Evolutionary conservation across 2,329 filamentous ascomycete species (phyloP).

Genomic region (Zymoseptoria pseudotritici): DNA sequence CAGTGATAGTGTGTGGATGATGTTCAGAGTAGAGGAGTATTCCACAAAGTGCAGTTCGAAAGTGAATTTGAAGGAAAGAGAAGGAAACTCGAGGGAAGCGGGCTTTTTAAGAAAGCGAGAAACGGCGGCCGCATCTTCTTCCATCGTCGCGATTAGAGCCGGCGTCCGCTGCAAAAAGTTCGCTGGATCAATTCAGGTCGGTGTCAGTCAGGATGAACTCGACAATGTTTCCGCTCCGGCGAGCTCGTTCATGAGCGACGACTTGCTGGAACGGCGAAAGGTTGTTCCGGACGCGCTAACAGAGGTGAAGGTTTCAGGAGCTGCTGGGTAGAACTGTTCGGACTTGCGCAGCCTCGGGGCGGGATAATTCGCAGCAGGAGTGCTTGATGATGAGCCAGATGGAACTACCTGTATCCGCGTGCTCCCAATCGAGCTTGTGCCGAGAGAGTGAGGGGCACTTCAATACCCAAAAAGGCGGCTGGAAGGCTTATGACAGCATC

Average conservation of each 20-base stretch:
- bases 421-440: no score
- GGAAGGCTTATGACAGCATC: no score
- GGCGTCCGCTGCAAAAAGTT: conserved; percentile 15
- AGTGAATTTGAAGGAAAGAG: conserved; percentile 8
- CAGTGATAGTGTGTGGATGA: background rate
- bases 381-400: no score
- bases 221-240: conserved; percentile 1
- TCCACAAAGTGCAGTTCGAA: conserved; percentile 1
- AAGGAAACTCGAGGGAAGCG: conserved; percentile 9
- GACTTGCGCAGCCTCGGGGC: background rate
- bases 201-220: conserved; percentile 6
- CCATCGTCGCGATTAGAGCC: conserved; percentile 12
- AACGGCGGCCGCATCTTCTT: conserved; percentile 13
- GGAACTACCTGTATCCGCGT: no score
- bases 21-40: background rate
- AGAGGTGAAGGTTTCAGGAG: background rate
- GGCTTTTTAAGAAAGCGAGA: conserved; percentile 9
- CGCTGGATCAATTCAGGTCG: conserved; percentile 17
- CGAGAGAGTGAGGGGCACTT: no score
- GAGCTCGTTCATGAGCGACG: background rate
- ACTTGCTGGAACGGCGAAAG: background rate
- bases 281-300: background rate
- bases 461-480: no score
- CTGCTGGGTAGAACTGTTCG: background rate
- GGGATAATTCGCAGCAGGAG: background rate